A percentile compares a stretch with the other conserved stretches of the same genome.
phyloP scores from a whole-genome alignment of 192 early-diverging fungal species.

The Backusella mclennaniae region DNA sequence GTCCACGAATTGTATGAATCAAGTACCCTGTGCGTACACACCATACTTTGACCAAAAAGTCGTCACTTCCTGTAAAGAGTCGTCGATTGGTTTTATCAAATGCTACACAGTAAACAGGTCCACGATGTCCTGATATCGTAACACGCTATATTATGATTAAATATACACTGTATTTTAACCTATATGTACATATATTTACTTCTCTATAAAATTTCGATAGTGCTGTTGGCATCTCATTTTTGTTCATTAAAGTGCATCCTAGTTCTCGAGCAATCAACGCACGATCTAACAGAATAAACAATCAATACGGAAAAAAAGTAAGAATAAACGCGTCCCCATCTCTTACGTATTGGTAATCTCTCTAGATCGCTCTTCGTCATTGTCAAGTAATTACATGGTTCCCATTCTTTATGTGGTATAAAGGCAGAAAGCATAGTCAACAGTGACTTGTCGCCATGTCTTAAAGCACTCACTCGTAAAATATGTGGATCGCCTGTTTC shows the following conservation, averaged over 20 bases:
- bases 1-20: constrained; percentile 81
- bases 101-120: constrained; percentile 68
- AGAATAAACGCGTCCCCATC: background rate
- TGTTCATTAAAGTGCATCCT: constrained; percentile 17
- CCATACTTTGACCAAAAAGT: constrained; percentile 85
- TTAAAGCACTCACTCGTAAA: constrained; percentile 20
- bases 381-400: constrained; percentile 8
- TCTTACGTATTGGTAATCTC: constrained; percentile 17
- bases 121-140: constrained; percentile 71
- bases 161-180: constrained; percentile 1
- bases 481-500: constrained; percentile 23
- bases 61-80: constrained; percentile 86
- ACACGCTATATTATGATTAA: constrained; percentile 44
- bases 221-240: constrained; percentile 16
- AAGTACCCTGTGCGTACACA: constrained; percentile 74
- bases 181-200: constrained; percentile 21
- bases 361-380: constrained; percentile 16
- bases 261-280: constrained; percentile 30
- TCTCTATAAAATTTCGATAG: constrained; percentile 37
- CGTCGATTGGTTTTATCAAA: constrained; percentile 75
- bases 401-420: constrained; percentile 1
- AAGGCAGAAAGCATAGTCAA: constrained; percentile 31
- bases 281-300: constrained; percentile 9
- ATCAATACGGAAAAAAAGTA: background rate
- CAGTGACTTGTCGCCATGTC: constrained; percentile 33